These are phyloP conservation scores for Botryotinia convoluta DNA, from an alignment of 2,329 filamentous ascomycete species.

Conservation along the genomic window DNA sequence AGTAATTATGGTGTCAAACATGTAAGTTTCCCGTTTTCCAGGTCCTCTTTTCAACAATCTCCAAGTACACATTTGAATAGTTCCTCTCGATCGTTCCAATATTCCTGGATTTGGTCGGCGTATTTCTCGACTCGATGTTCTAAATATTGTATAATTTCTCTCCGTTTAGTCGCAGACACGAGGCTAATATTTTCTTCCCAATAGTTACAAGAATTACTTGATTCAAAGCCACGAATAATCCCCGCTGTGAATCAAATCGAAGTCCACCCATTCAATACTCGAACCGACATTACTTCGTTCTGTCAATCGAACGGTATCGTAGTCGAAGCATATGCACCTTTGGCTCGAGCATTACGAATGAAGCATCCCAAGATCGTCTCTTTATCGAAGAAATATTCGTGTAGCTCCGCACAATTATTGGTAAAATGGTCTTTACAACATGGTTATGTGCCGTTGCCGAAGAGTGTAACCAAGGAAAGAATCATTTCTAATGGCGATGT, in stretches of 20 bases:
- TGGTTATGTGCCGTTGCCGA: slow-evolving; percentile 69
- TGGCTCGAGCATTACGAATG: slow-evolving; percentile 70
- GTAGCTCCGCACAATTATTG: slow-evolving; percentile 70
- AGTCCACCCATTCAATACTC: slow-evolving; percentile 79
- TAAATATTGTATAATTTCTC: neutral
- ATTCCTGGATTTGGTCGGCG: neutral
- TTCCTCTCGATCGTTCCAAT: neutral
- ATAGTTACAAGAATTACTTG: slow-evolving; percentile 36
- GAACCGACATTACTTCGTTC: slow-evolving; percentile 61
- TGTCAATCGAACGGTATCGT: slow-evolving; percentile 66
- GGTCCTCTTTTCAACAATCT: neutral
- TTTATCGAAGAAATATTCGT: slow-evolving; percentile 65
- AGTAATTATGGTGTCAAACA: slow-evolving; percentile 77
- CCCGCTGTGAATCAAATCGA: slow-evolving; percentile 80
- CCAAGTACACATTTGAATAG: neutral
- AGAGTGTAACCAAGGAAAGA: slow-evolving; percentile 62
- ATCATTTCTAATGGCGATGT: slow-evolving; percentile 65
- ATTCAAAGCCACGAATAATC: slow-evolving; percentile 48
- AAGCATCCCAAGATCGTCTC: slow-evolving; percentile 60
- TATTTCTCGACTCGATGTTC: too few relatives aligned
- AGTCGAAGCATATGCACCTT: slow-evolving; percentile 76
- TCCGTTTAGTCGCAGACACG: neutral
- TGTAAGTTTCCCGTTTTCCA: slow-evolving; percentile 45
- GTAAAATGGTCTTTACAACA: slow-evolving; percentile 77
- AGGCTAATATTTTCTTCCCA: neutral